A percentile compares a stretch with the other conserved stretches of the same genome.
phyloP scores from a whole-genome alignment of 768 basidiomycete species.

The Lactarius hatsudake region DNA sequence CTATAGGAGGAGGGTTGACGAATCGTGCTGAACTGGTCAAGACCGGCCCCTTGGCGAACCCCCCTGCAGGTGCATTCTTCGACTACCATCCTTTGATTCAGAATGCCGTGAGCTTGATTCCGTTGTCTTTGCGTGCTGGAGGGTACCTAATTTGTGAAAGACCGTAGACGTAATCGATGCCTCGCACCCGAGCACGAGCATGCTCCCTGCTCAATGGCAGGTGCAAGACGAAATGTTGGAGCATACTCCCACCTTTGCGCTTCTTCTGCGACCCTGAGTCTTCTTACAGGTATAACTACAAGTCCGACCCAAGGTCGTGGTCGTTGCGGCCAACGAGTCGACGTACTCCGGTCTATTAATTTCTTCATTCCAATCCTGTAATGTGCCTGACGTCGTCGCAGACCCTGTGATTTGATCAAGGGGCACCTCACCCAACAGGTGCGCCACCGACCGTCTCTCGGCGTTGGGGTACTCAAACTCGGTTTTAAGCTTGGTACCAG shows the following conservation, averaged over 20 bases:
- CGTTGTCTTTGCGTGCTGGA: not conserved
- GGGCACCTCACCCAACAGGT: conserved; percentile 78
- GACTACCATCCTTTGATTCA: conserved; percentile 47
- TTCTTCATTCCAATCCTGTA: not conserved
- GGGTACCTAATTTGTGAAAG: conserved; percentile 20
- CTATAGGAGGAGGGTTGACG: conserved; percentile 42
- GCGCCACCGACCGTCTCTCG: conserved; percentile 26
- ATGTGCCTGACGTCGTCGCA: conserved; percentile 34
- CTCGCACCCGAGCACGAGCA: conserved; percentile 44
- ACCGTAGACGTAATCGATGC: conserved; percentile 42
- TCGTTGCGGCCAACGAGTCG: conserved; percentile 46
- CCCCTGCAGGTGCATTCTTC: conserved; percentile 40
- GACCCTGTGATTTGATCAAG: conserved; percentile 59
- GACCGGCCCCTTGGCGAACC: not conserved
- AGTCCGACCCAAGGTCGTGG: conserved; percentile 45
- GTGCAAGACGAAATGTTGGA: conserved; percentile 42
- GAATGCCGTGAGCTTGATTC: conserved; percentile 39
- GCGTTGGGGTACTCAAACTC: not conserved
- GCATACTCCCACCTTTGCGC: conserved; percentile 22
- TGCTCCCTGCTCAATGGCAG: conserved; percentile 37
- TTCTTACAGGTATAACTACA: conserved; percentile 44
- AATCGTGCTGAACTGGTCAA: conserved; percentile 6
- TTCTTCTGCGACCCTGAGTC: not conserved
- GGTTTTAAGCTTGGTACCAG: conserved; percentile 75
- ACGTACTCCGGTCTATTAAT: conserved; percentile 39